These are phyloP conservation scores for Penicillium corylophilum DNA, from an alignment of 2,329 filamentous ascomycete genomes.

Conservation along the genomic window DNA sequence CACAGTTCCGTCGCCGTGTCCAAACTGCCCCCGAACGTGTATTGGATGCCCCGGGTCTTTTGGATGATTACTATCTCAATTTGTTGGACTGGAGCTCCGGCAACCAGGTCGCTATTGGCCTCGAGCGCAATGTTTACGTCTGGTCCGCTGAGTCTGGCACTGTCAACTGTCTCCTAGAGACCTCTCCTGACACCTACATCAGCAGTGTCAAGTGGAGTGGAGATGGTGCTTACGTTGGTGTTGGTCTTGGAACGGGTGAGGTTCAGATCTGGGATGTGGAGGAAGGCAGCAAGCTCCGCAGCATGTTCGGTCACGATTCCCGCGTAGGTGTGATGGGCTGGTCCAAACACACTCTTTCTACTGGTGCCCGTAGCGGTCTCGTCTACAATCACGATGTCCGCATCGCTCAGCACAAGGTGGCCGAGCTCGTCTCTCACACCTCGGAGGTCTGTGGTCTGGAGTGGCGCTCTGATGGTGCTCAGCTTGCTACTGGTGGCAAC, in stretches of 20 bases:
- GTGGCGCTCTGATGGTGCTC: constrained; percentile 93
- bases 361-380: constrained; percentile 87
- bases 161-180: constrained; percentile 86
- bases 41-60: constrained; percentile 88
- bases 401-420: constrained; percentile 95
- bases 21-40: constrained; percentile 94
- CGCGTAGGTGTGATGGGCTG: constrained; percentile 98
- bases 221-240: constrained; percentile 92
- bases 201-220: constrained; percentile 99
- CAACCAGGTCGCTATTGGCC: constrained; percentile 96
- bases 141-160: constrained; percentile 95
- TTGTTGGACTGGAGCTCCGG: constrained; percentile 96
- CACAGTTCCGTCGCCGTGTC: constrained; percentile 87
- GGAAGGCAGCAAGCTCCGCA: constrained; percentile 90
- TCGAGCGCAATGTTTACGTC: constrained; percentile 95
- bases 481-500: constrained; percentile 95
- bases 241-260: constrained; percentile 91
- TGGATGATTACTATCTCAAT: constrained; percentile 99
- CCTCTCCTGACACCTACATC: constrained; percentile 85
- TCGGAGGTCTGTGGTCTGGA: constrained; percentile 97
- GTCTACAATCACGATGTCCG: constrained; percentile 99
- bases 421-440: constrained; percentile 94
- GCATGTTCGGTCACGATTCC: constrained; percentile 96
- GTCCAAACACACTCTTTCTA: constrained; percentile 97
- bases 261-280: constrained; percentile 99